Base-by-base conservation (phyloP, 306 rosid genomes). In the Vigna trinervia region DNA sequence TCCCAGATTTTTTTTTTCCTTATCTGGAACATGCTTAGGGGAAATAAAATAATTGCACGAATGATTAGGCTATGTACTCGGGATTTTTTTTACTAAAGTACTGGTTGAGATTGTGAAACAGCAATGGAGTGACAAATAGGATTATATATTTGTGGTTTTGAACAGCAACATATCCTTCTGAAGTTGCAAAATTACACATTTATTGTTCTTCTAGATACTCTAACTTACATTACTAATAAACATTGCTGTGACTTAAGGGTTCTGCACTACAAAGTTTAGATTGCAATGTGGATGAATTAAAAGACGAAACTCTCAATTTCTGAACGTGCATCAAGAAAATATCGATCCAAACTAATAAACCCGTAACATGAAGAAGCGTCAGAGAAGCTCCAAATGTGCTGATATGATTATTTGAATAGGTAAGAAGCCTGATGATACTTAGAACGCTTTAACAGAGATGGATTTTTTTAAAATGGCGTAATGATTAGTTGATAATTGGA, bases 1-100 rank as follows among this genome's bases (percentile, higher is more conserved):
- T 36, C 64, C 78, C 84, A 71, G 79, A 51, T 45, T 77, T 59
- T 51, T 48, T 66, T 48, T 66, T 62, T 43, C 57, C 84, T 74
- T 45, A 8, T 82, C 84, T 61, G 70, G 77, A 85, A 61, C 75
- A 53, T 38, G 64, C 80, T 85, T 50, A 69, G 51, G 80, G 86
- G 68, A 61, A 52, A 52, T 75, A 57, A 62, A 72, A 70, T 63
- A 65, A 74, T 58, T 46, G 34, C 26, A 45, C 22, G 61, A 52
- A 59, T 59, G 61, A 60, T 32, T 71, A 66, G 46, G 51, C 57
- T 66, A 48, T 41, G 65, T 22, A 67, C 61, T 78, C 3, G 2
- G 7, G 0, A 39, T 19, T 47, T 5, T 71, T 60, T 52, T 30
- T 7, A 57, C 43, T 4, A 34, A 32, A 76, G 57, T 76, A 48